Conservation (phyloP, 139 green algal genomes). For the Astrephomene gubernaculifera region DNA sequence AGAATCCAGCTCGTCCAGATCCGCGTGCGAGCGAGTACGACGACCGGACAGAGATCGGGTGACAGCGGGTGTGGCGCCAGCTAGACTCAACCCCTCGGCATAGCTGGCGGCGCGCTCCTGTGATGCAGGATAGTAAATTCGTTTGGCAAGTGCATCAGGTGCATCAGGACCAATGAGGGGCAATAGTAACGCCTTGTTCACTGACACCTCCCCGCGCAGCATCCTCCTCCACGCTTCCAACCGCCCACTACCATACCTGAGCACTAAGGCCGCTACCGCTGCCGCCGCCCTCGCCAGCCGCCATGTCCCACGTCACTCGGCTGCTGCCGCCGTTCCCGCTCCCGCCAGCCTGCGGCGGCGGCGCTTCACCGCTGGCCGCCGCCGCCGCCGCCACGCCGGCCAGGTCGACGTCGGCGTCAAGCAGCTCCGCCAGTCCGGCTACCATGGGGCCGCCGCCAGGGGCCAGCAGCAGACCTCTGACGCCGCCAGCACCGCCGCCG, state of each 20-base stretch:
- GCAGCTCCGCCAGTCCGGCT: slow-evolving; percentile 33
- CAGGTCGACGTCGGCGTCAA: slow-evolving; percentile 36
- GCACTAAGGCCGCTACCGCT: too few relatives aligned
- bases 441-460: slow-evolving; percentile 9
- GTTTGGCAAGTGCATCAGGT: too few relatives aligned
- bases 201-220: too few relatives aligned
- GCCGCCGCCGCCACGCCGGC: slow-evolving; percentile 2
- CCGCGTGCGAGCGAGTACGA: not conserved
- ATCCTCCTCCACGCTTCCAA: too few relatives aligned
- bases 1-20: not conserved
- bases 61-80: too few relatives aligned
- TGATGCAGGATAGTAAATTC: too few relatives aligned
- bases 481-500: not conserved
- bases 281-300: not conserved
- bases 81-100: too few relatives aligned
- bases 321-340: slow-evolving; percentile 5
- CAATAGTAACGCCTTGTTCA: too few relatives aligned
- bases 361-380: not conserved
- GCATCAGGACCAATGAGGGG: too few relatives aligned
- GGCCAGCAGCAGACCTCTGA: not conserved
- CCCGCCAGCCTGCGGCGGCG: not conserved
- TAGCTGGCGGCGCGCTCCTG: too few relatives aligned
- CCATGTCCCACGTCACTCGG: not conserved
- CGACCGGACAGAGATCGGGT: not conserved
- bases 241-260: too few relatives aligned